Base-by-base conservation (phyloP, 1,284 basidiomycete genomes). In the Ceratobasidium sp. region DNA sequence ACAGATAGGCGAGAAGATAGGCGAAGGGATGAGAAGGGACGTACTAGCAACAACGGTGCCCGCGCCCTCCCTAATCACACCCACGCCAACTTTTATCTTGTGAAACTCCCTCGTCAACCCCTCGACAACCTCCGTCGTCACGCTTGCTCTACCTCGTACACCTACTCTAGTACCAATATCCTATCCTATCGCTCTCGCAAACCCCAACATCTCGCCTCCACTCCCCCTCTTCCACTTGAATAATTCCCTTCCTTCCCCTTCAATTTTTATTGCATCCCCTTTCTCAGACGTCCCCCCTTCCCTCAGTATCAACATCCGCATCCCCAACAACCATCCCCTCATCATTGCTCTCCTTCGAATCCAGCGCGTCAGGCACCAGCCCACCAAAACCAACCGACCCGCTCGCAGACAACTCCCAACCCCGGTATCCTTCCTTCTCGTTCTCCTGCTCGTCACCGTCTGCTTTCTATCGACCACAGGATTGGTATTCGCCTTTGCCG, bases 351-450 rank as follows among this genome's bases (percentile, higher is more conserved):
- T 81, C 74, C 31, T 91, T 91, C 50, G 87, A 81, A 73, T 93
- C 91, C 76, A 92, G 83, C 80, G 93, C 91, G 53, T 90, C 91
- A 29, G 93, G 82, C 75, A 93, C 87, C 87, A 94, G 90, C 79
- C 92, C 92, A 29, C 87, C 88, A 78, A 93, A 91, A 48, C 90
- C 85, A 27, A 76, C 91, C 89, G 41, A 81, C 82, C 79, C 89
- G 87, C 62, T 79, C 82, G 66, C 82, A 79, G 63, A 78, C 78
- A 24, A 71, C 78, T 67, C 85, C 86, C 41, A 81, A 69, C 65
- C 47, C 74, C 69, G 59, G 29, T 62, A 73, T 60, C 45, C 51
- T 59, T 53, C 80, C 54, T 81, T 82, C 51, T 79, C 82, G 33
- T 83, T 82, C 54, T 80, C 80, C n/a, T 78, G 78, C 22, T 79